Base-by-base conservation (phyloP, 495 filamentous ascomycete genomes). In the Hypoxylon fragiforme region DNA sequence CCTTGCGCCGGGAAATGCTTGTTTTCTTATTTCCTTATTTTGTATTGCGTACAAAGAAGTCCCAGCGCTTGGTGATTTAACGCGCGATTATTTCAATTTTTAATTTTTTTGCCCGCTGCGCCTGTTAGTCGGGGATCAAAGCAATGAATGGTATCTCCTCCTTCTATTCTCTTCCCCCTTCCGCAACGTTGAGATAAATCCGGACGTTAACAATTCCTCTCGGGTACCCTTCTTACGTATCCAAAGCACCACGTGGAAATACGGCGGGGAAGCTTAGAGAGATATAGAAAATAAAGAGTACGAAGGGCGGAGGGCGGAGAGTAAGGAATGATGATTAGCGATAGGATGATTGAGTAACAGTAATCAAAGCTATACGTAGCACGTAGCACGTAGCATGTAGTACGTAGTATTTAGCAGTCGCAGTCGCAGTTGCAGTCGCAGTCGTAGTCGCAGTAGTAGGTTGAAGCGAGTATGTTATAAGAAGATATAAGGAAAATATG, bases 51-150 rank as follows among this genome's bases (percentile, higher is more conserved):
- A 63, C 54, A 57, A 49, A 56, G 52, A 56, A 41, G 35, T 15
- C 37, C 31, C 45, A 58, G 67, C 67, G 67, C 67, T 70, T 68
- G 67, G 54, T 38, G 56, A 66, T 69, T 73, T 73, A 60, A 75
- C 73, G 73, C 73, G 73, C 73, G 72, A 75, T 75, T 75, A 73
- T 67, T 53, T 40, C 28, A 24, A 30, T 11, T n/a, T n/a, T n/a
- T n/a, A n/a, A n/a, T n/a, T n/a, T n/a, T n/a, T n/a, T n/a, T n/a
- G n/a, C 40, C 49, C 31, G 44, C 51, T 71, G 68, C 68, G 70
- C 69, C 67, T 71, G 70, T 63, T 28, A 9, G n/a, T n/a, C n/a
- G n/a, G n/a, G n/a, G n/a, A n/a, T n/a, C n/a, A n/a, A n/a, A n/a
- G n/a, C n/a, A n/a, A n/a, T n/a, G n/a, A n/a, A n/a, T n/a, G n/a